phyloP scores from a whole-genome alignment of 75 land plant species.

The Cryptomeria japonica region DNA sequence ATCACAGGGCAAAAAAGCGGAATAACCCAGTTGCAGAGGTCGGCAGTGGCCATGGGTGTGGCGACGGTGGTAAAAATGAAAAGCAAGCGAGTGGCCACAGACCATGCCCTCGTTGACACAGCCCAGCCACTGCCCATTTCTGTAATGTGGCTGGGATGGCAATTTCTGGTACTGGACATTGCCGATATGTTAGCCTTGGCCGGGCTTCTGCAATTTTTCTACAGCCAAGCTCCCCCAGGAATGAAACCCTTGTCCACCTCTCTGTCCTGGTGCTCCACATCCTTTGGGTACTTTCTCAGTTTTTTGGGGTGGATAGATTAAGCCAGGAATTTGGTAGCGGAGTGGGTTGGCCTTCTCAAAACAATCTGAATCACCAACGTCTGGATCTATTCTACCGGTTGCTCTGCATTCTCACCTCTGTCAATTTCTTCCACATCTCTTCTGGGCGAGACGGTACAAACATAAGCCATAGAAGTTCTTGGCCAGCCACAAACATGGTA shows the following conservation, averaged over 20 bases:
- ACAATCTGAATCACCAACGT: slow-evolving; percentile 59
- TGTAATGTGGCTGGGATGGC: slow-evolving; percentile 74
- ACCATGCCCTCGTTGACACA: slow-evolving; percentile 30
- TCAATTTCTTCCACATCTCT: slow-evolving; percentile 59
- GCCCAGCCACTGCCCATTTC: slow-evolving; percentile 47
- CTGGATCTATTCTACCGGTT: slow-evolving; percentile 88
- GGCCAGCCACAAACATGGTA: too few species aligned
- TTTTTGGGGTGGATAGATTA: slow-evolving; percentile 48
- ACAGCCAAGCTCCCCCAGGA: slow-evolving; percentile 76
- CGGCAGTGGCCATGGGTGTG: slow-evolving; percentile 65
- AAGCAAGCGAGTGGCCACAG: slow-evolving; percentile 36
- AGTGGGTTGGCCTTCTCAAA: slow-evolving; percentile 66
- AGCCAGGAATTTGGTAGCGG: slow-evolving; percentile 28
- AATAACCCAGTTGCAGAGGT: slow-evolving; percentile 64
- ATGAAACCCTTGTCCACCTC: slow-evolving; percentile 84
- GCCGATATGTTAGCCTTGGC: slow-evolving; percentile 82
- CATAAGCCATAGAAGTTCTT: slow-evolving; percentile 29
- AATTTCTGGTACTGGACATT: slow-evolving; percentile 72
- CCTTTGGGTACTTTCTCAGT: slow-evolving; percentile 87
- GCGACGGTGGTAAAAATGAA: slow-evolving; percentile 71
- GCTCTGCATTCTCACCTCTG: slow-evolving; percentile 51
- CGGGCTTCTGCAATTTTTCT: slow-evolving; percentile 89
- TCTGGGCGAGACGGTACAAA: slow-evolving; percentile 69
- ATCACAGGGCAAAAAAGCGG: slow-evolving; percentile 55
- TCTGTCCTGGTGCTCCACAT: slow-evolving; percentile 68